Percentiles rank a stretch among this genome's conserved stretches.
Conservation (phyloP, 176 grass and related monocot genomes). For the Olyra latifolia region DNA sequence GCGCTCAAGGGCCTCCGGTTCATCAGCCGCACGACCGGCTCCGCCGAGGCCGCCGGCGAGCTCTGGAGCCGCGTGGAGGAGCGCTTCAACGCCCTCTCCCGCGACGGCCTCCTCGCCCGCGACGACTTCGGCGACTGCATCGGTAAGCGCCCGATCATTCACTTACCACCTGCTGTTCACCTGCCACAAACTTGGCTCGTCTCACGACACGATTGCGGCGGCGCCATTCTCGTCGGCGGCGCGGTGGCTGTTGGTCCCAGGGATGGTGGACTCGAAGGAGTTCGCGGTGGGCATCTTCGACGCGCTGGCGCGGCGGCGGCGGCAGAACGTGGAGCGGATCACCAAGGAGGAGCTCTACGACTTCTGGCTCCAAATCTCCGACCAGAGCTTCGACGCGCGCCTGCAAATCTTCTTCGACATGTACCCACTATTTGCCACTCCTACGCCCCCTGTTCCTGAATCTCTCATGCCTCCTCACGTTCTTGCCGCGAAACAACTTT, state of each 20-base stretch:
- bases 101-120: conserved; percentile 72
- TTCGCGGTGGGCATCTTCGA: conserved; percentile 90
- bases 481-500: conserved; percentile 8
- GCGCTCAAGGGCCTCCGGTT: conserved; percentile 80
- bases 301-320: conserved; percentile 65
- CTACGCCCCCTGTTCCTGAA: too few relatives aligned
- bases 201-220: neutral
- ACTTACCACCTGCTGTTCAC: too few relatives aligned
- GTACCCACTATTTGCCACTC: conserved; percentile 57
- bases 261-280: conserved; percentile 94
- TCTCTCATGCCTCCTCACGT: neutral
- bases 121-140: conserved; percentile 94
- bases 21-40: conserved; percentile 68
- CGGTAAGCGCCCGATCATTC: conserved; percentile 31
- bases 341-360: conserved; percentile 92
- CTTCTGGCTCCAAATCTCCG: conserved; percentile 98
- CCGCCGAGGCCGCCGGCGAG: conserved; percentile 30
- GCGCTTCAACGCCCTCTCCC: conserved; percentile 58
- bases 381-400: conserved; percentile 95
- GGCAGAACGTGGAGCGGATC: conserved; percentile 77
- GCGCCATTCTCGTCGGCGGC: too few relatives aligned
- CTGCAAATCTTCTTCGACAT: conserved; percentile 99
- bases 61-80: conserved; percentile 71
- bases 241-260: too few relatives aligned
- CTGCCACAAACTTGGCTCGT: too few relatives aligned